These are phyloP conservation scores for Chytriomyces confervae DNA, from an alignment of 192 early-diverging fungal species.

Conservation along the genomic window DNA sequence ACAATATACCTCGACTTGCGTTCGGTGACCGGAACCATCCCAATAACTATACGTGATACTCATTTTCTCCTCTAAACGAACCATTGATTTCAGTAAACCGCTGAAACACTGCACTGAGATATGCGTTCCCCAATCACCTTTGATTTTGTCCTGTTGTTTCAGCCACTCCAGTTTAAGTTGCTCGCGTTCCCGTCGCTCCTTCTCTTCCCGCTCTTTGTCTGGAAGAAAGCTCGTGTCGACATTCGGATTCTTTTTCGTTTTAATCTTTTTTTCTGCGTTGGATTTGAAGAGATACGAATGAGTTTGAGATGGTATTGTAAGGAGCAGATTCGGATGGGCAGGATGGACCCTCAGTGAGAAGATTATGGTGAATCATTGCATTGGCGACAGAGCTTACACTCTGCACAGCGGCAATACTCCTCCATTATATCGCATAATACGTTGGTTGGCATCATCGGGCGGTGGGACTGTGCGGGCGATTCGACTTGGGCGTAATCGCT, in stretches of 20 bases:
- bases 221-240: constrained; percentile 94
- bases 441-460: no score
- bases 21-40: constrained; percentile 95
- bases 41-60: constrained; percentile 91
- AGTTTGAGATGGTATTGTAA: neutral
- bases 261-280: constrained; percentile 38
- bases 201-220: constrained; percentile 84
- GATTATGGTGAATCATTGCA: constrained; percentile 32
- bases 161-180: constrained; percentile 83
- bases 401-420: no score
- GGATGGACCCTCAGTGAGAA: constrained; percentile 49
- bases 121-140: constrained; percentile 52
- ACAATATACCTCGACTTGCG: constrained; percentile 65
- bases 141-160: constrained; percentile 78
- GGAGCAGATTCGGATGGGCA: neutral
- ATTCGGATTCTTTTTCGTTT: constrained; percentile 78
- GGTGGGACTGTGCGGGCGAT: no score
- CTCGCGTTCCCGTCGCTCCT: constrained; percentile 74
- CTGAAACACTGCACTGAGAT: neutral
- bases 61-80: constrained; percentile 69
- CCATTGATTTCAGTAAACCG: no score
- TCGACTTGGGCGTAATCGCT: no score
- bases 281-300: neutral
- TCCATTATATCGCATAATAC: no score
- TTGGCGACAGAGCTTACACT: no score